Evolutionary conservation across 139 green algal genomes (phyloP).

Genomic region (Ettlia oleoabundans): DNA sequence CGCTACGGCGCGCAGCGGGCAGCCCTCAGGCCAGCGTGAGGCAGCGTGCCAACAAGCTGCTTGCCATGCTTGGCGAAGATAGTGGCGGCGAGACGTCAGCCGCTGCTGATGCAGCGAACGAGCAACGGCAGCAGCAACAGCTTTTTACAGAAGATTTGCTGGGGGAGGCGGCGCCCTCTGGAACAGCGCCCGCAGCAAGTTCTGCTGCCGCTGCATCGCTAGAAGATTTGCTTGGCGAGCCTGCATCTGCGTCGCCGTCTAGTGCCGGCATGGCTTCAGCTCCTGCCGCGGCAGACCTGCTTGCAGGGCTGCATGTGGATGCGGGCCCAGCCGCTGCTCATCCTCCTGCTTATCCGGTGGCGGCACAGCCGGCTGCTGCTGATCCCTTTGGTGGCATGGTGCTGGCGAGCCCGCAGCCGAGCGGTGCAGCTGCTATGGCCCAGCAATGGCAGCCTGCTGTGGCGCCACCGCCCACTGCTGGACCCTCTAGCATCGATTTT

Average conservation of each 20-base stretch:
- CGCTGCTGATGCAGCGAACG: background rate
- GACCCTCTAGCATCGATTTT: background rate
- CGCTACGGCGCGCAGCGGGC: constrained; percentile 40
- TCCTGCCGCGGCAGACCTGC: no score
- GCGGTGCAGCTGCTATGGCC: background rate
- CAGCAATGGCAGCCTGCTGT: background rate
- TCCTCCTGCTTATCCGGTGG: no score
- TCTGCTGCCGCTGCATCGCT: background rate
- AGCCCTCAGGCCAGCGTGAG: constrained; percentile 59
- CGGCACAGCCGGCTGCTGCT: background rate
- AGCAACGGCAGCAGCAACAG: constrained; percentile 33
- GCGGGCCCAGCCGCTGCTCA: no score
- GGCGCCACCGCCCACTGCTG: background rate
- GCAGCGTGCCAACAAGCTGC: constrained; percentile 48
- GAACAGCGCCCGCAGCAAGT: background rate
- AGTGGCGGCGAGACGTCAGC: background rate
- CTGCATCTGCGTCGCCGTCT: background rate
- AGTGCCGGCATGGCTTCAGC: no score
- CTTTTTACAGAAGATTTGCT: constrained; percentile 25
- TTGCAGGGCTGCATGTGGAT: no score
- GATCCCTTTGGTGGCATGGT: constrained; percentile 25
- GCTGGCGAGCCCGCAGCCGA: background rate
- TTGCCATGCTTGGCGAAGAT: constrained; percentile 47
- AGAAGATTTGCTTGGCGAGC: background rate
- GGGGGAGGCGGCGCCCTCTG: background rate